Percentiles rank a stretch among this genome's conserved stretches.
These are phyloP conservation scores for Tricholoma hemisulphureum DNA, from an alignment of 768 basidiomycete genomes.

Conservation along the genomic window DNA sequence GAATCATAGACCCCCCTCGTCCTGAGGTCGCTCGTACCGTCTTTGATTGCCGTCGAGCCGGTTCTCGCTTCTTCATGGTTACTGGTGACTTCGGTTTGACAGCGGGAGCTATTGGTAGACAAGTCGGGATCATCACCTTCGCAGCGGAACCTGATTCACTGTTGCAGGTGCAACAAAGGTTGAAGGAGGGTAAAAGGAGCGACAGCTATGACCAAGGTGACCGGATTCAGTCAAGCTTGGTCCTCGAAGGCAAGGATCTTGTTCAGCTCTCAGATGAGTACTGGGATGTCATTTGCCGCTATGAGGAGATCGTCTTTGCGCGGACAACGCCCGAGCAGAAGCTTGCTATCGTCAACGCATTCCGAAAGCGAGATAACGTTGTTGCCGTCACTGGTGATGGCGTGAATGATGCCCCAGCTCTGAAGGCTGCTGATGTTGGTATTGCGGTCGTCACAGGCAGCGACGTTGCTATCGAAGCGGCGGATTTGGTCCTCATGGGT, in stretches of 20 bases:
- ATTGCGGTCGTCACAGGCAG: constrained; percentile 50
- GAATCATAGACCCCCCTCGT: constrained; percentile 57
- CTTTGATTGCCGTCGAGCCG: constrained; percentile 44
- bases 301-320: constrained; percentile 49
- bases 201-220: constrained; percentile 21
- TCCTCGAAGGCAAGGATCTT: constrained; percentile 47
- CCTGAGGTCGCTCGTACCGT: constrained; percentile 47
- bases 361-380: constrained; percentile 47
- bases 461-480: constrained; percentile 49
- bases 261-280: constrained; percentile 32
- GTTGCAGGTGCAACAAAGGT: constrained; percentile 5
- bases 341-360: constrained; percentile 54
- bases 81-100: constrained; percentile 58
- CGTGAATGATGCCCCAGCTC: constrained; percentile 50
- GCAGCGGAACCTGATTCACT: constrained; percentile 20
- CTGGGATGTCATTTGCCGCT: constrained; percentile 40
- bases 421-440: constrained; percentile 56
- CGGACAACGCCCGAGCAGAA: constrained; percentile 59
- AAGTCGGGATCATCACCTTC: constrained; percentile 44
- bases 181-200: constrained; percentile 2
- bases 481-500: constrained; percentile 50
- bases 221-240: constrained; percentile 34
- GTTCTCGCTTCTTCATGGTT: constrained; percentile 54
- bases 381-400: constrained; percentile 61
- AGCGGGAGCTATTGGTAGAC: constrained; percentile 48